Base-by-base conservation (phyloP, 768 basidiomycete genomes). In the Serendipita vermifera region DNA sequence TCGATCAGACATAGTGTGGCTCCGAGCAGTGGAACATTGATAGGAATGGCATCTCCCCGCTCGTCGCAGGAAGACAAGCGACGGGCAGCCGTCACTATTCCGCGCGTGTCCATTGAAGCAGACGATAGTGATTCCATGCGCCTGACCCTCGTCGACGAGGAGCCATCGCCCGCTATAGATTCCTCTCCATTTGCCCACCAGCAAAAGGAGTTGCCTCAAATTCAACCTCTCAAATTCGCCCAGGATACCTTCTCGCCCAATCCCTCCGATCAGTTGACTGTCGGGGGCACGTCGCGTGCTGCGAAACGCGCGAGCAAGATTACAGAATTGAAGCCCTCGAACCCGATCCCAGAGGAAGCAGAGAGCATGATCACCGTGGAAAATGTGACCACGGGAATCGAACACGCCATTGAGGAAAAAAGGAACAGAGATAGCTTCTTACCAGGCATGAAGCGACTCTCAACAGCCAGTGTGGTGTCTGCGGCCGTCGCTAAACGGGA, bases 301-400 rank as follows among this genome's bases (percentile, higher is more conserved):
- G 46, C 46, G 5, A 51, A 31, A 51, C 5, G 46, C 5, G 22
- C 46, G 7, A 51, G 46, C 17, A 51, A 51, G 27, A 51, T 51
- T 7, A 51, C 46, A n/a, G 46, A 51, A n/a, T n/a, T 51, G 46
- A 51, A 51, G 17, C 46, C 46, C 17, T 29, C 29, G 27, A 51
- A 15, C 24, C 46, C 46, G 32, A 31, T 51, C 7, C 46, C 46
- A 51, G 46, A 51, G 27, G 17, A 22, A 5, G 46, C 46, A 26
- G 26, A 41, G 17, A 41, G 26, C 17, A 51, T 51, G 9, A 31
- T 51, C 7, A 51, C 46, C 27, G 46, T 51, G 27, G 46, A 51
- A 26, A 51, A 51, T 31, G 46, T 51, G 46, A 51, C 46, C 24
- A 51, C 46, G 26, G 46, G 46, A 9, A 51, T 51, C 24, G 46